Percentiles rank a stretch among this genome's conserved stretches.
These are phyloP conservation scores for Phytopythium litorale DNA, from an alignment of 352 stramenopile genomes.

Conservation along the genomic window DNA sequence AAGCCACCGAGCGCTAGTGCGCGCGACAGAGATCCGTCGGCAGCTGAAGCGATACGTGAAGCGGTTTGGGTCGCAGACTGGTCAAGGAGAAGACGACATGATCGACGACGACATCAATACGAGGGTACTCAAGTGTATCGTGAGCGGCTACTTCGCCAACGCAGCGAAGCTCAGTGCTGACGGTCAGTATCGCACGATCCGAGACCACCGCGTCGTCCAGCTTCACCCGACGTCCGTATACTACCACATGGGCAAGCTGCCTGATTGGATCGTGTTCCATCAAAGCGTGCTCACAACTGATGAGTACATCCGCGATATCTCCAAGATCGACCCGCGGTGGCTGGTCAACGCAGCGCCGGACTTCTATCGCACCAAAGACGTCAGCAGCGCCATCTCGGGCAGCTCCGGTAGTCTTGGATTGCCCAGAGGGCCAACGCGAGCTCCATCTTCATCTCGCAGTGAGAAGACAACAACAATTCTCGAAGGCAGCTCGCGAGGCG, in stretches of 20 bases:
- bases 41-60: constrained; percentile 68
- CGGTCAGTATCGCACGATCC: constrained; percentile 58
- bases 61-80: constrained; percentile 32
- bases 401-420: constrained; percentile 65
- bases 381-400: constrained; percentile 58
- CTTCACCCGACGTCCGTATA: constrained; percentile 77
- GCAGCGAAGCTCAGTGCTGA: constrained; percentile 94
- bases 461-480: constrained; percentile 23
- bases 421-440: constrained; percentile 28
- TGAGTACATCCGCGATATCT: constrained; percentile 87
- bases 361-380: constrained; percentile 72
- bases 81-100: constrained; percentile 11
- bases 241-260: constrained; percentile 73
- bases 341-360: constrained; percentile 59
- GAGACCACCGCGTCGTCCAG: constrained; percentile 62
- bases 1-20: constrained; percentile 45
- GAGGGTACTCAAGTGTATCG: constrained; percentile 42
- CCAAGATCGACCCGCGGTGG: constrained; percentile 72
- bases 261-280: constrained; percentile 98
- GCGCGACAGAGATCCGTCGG: constrained; percentile 61
- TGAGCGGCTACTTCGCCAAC: constrained; percentile 93
- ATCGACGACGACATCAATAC: constrained; percentile 28
- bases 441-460: constrained; percentile 7
- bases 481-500: constrained; percentile 7
- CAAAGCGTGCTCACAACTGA: constrained; percentile 98